A percentile compares a stretch with the other conserved stretches of the same genome.
phyloP scores from a whole-genome alignment of 2,329 filamentous ascomycete species.

The Orbilia javanica region DNA sequence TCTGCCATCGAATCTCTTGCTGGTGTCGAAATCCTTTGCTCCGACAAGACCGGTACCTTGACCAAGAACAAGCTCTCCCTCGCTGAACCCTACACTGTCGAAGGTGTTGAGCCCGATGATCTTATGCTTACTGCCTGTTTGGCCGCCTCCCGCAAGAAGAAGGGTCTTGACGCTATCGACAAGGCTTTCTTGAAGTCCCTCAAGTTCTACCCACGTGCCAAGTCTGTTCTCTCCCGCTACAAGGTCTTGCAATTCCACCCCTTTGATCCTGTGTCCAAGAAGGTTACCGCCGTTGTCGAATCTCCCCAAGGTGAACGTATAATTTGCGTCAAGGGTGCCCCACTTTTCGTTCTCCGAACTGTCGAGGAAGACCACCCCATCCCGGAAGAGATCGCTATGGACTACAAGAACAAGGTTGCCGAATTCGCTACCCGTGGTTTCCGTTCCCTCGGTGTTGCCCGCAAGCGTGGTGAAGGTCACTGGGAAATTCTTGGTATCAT shows the following conservation, averaged over 20 bases:
- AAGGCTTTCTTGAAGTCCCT: slow-evolving; percentile 93
- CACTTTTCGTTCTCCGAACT: slow-evolving; percentile 86
- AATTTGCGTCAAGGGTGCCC: slow-evolving; percentile 90
- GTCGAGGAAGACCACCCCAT: slow-evolving; percentile 87
- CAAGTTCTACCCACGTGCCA: slow-evolving; percentile 83
- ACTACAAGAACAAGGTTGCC: slow-evolving; percentile 91
- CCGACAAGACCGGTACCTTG: slow-evolving; percentile 92
- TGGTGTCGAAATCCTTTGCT: slow-evolving; percentile 93
- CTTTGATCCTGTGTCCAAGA: slow-evolving; percentile 94
- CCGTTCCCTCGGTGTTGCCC: slow-evolving; percentile 91
- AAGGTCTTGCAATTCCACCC: slow-evolving; percentile 86
- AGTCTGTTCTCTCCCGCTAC: slow-evolving; percentile 83
- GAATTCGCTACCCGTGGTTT: slow-evolving; percentile 94
- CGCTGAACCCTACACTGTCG: slow-evolving; percentile 84
- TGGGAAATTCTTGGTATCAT: slow-evolving; percentile 97
- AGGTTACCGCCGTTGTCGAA: slow-evolving; percentile 85
- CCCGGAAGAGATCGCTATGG: slow-evolving; percentile 79
- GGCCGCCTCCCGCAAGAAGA: slow-evolving; percentile 92
- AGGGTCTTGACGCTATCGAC: slow-evolving; percentile 94
- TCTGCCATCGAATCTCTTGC: slow-evolving; percentile 91
- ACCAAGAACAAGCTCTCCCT: slow-evolving; percentile 95
- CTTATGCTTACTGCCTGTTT: slow-evolving; percentile 93
- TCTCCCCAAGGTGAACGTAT: slow-evolving; percentile 86
- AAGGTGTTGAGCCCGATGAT: slow-evolving; percentile 85
- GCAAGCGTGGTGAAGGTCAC: slow-evolving; percentile 82